Percentiles rank a stretch among this genome's conserved stretches.
phyloP scores from a whole-genome alignment of 2,329 filamentous ascomycete species.

The Paramyrothecium sp. region DNA sequence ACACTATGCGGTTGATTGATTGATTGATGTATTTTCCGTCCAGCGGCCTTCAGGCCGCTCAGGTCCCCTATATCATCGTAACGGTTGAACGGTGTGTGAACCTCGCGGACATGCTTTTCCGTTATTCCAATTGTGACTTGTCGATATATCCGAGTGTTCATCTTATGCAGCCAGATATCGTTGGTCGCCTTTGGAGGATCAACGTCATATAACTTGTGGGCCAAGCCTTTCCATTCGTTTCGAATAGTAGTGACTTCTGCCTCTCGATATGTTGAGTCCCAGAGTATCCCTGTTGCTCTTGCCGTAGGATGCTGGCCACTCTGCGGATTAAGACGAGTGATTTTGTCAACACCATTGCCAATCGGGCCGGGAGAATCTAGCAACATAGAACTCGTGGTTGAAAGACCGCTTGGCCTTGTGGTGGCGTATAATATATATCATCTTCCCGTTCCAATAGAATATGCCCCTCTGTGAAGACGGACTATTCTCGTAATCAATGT shows the following conservation, averaged over 20 bases:
- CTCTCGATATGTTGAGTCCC: not conserved
- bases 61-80: not conserved
- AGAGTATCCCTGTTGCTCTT: not conserved
- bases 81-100: not conserved
- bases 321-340: not conserved
- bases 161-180: not conserved
- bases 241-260: not conserved
- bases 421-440: constrained; percentile 1
- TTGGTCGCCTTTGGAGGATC: not conserved
- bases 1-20: too few relatives aligned
- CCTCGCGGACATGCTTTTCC: not conserved
- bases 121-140: not conserved
- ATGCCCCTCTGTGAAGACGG: not conserved
- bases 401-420: not conserved
- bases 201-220: not conserved
- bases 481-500: not conserved
- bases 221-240: not conserved
- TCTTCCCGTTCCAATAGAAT: not conserved
- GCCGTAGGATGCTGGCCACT: not conserved
- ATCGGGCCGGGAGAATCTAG: not conserved
- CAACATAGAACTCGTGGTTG: constrained; percentile 2
- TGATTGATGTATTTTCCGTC: too few relatives aligned
- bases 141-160: not conserved
- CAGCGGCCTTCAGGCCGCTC: too few relatives aligned
- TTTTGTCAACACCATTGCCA: not conserved